Conservation (phyloP, 2,329 filamentous ascomycete species). For the Ascochyta fabae region DNA sequence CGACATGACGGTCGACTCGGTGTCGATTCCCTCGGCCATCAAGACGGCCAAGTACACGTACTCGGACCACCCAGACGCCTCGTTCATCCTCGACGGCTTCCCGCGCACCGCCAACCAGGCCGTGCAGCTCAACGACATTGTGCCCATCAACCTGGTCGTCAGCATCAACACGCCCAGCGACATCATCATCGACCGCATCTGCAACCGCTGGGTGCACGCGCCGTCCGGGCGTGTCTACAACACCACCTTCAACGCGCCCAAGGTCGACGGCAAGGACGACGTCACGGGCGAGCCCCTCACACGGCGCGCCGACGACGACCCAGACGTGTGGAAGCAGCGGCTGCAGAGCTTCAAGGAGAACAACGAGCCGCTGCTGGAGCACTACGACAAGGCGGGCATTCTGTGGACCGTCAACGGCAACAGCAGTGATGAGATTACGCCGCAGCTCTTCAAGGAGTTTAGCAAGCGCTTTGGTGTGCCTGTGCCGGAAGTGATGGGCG, state of each 20-base stretch:
- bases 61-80: constrained; percentile 76
- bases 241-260: constrained; percentile 87
- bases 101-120: constrained; percentile 87
- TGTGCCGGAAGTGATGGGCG: constrained; percentile 11
- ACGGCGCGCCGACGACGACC: constrained; percentile 83
- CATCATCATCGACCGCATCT: constrained; percentile 88
- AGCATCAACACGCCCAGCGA: constrained; percentile 83
- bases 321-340: constrained; percentile 82
- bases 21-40: constrained; percentile 51
- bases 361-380: constrained; percentile 81
- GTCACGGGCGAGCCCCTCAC: constrained; percentile 86
- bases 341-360: constrained; percentile 87
- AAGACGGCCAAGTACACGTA: constrained; percentile 51
- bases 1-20: constrained; percentile 49
- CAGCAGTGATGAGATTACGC: constrained; percentile 93
- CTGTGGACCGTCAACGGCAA: constrained; percentile 87
- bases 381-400: constrained; percentile 84
- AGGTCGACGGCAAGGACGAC: constrained; percentile 81
- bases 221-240: constrained; percentile 94
- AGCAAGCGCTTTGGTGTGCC: constrained; percentile 70
- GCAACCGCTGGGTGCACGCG: constrained; percentile 91
- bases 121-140: constrained; percentile 73
- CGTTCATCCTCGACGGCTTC: constrained; percentile 96
- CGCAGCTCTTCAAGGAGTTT: constrained; percentile 85
- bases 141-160: constrained; percentile 95